phyloP scores from a whole-genome alignment of 2,329 filamentous ascomycete species.

The Cladosporium sp. region DNA sequence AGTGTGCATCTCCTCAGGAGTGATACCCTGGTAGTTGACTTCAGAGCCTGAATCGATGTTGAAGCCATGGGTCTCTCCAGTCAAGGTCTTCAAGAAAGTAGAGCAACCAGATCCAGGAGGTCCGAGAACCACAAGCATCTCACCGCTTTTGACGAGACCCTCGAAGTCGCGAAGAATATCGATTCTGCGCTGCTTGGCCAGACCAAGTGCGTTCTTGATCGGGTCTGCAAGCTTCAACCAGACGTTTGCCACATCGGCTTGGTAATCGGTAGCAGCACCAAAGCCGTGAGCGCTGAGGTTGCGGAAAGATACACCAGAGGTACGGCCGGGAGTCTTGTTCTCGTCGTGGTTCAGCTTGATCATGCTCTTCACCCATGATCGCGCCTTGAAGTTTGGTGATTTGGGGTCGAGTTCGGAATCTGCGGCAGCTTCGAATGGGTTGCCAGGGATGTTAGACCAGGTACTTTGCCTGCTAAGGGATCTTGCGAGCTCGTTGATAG shows the following conservation, averaged over 20 bases:
- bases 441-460: conserved; percentile 41
- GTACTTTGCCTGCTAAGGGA: conserved; percentile 44
- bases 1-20: conserved; percentile 73
- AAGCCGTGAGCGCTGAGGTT: conserved; percentile 53
- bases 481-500: conserved; percentile 47
- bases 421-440: conserved; percentile 44
- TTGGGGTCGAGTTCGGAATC: conserved; percentile 50
- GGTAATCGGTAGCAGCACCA: conserved; percentile 53
- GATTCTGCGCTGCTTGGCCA: conserved; percentile 38
- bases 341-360: conserved; percentile 50
- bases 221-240: conserved; percentile 45
- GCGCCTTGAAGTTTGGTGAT: conserved; percentile 50
- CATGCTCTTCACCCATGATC: conserved; percentile 54
- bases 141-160: conserved; percentile 68
- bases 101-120: conserved; percentile 72
- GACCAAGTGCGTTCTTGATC: conserved; percentile 39
- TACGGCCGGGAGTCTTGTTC: conserved; percentile 45
- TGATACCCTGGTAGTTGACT: conserved; percentile 81
- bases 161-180: conserved; percentile 71
- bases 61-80: conserved; percentile 81
- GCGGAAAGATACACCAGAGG: conserved; percentile 50
- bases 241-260: conserved; percentile 54
- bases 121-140: conserved; percentile 75
- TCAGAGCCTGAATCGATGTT: conserved; percentile 69
- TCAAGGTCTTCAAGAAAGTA: conserved; percentile 81